phyloP scores from a whole-genome alignment of 345 rosid genomes.

The Crucihimalaya himalaica region DNA sequence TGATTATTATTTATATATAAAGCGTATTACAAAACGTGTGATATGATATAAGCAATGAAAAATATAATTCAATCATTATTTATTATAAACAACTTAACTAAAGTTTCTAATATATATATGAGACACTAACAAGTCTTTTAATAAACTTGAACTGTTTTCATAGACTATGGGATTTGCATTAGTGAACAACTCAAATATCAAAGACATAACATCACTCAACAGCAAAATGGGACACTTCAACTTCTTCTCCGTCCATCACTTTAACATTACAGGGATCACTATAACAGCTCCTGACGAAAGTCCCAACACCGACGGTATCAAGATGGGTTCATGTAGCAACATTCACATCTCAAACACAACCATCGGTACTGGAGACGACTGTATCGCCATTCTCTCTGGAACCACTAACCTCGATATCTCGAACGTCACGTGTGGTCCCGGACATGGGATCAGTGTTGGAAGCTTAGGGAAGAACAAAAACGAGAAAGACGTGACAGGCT shows the following conservation, averaged over 20 bases:
- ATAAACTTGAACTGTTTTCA: background rate
- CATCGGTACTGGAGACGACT: constrained; percentile 37
- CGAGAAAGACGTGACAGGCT: constrained; percentile 23
- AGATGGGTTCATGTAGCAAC: constrained; percentile 29
- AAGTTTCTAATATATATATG: background rate
- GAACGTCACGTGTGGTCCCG: constrained; percentile 34
- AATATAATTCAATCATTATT: background rate
- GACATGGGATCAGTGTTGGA: constrained; percentile 38
- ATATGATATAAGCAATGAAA: background rate
- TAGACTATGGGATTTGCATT: constrained; percentile 36
- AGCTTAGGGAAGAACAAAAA: constrained; percentile 35
- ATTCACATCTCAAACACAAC: constrained; percentile 27
- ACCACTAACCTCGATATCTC: constrained; percentile 29
- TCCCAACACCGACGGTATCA: constrained; percentile 40
- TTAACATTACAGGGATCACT: constrained; percentile 26
- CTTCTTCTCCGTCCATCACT: constrained; percentile 29
- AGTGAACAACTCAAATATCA: constrained; percentile 33
- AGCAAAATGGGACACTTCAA: constrained; percentile 38
- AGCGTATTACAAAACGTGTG: background rate
- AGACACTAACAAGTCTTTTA: background rate
- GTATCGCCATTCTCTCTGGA: constrained; percentile 39
- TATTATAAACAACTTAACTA: background rate
- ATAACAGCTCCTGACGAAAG: constrained; percentile 34
- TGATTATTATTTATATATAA: background rate
- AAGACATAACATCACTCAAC: constrained; percentile 36